A percentile compares a stretch with the other conserved stretches of the same genome.
Evolutionary conservation across 805 yeast genomes (phyloP).

Genomic region (Torulaspora franciscae): DNA sequence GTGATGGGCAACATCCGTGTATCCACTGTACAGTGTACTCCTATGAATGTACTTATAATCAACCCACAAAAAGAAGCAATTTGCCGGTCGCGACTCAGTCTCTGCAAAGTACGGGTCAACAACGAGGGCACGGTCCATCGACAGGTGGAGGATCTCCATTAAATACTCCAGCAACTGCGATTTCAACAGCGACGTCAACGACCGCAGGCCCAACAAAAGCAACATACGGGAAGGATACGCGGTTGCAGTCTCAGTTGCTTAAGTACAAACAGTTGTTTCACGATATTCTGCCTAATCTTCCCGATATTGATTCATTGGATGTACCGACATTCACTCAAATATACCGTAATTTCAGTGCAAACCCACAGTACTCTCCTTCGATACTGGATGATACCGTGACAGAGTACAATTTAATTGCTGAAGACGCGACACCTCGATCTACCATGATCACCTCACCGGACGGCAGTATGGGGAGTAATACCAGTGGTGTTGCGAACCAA

Average conservation of each 20-base stretch:
- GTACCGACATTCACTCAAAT: constrained; percentile 27
- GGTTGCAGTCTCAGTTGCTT: constrained; percentile 18
- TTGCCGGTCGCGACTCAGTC: constrained; percentile 3
- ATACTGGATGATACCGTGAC: constrained; percentile 23
- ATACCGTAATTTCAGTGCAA: constrained; percentile 19
- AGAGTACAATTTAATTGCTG: constrained; percentile 23
- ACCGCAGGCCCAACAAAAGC: constrained; percentile 2
- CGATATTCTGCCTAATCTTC: constrained; percentile 27
- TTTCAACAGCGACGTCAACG: constrained; percentile 3
- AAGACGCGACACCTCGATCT: constrained; percentile 11
- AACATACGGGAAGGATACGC: constrained; percentile 13
- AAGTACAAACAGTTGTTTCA: constrained; percentile 25
- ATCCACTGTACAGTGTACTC: constrained; percentile 85
- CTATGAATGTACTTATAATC: constrained; percentile 78
- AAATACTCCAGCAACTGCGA: background rate
- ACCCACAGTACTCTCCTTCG: constrained; percentile 1
- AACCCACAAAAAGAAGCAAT: constrained; percentile 46
- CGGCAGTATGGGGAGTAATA: constrained; percentile 5
- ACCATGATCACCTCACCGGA: constrained; percentile 18
- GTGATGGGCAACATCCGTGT: constrained; percentile 82
- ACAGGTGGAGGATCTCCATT: background rate
- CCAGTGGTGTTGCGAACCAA: background rate
- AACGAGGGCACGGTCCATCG: constrained; percentile 4
- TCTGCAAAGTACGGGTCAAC: constrained; percentile 1
- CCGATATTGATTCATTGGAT: constrained; percentile 27